These are phyloP conservation scores for Neoarthrinium moseri DNA, from an alignment of 2,329 filamentous ascomycete species.

Conservation along the genomic window DNA sequence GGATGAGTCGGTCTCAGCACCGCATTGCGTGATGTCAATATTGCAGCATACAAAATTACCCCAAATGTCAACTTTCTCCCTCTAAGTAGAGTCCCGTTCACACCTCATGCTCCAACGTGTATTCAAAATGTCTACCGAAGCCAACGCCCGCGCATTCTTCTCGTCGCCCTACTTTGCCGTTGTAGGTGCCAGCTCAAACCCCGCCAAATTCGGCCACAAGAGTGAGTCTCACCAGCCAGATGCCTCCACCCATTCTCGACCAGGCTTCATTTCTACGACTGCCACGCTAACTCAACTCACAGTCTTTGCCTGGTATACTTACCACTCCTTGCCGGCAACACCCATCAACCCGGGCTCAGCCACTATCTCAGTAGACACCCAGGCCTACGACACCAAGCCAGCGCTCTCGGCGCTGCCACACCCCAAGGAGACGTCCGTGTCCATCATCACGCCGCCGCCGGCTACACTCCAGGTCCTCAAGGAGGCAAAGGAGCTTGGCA, in stretches of 20 bases:
- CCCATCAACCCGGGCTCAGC: conserved; percentile 77
- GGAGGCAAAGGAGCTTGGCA: conserved; percentile 72
- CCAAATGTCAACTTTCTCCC: no score
- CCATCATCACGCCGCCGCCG: conserved; percentile 81
- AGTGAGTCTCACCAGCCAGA: conserved; percentile 46
- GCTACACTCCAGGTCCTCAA: conserved; percentile 73
- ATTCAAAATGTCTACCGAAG: conserved; percentile 61
- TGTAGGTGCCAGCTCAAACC: conserved; percentile 83
- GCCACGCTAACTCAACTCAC: conserved; percentile 4
- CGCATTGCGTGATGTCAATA: conserved; percentile 1
- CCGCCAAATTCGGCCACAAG: conserved; percentile 85
- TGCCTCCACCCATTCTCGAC: neutral
- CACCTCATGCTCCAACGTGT: no score
- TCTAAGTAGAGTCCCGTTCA: no score
- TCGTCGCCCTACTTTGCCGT: conserved; percentile 78
- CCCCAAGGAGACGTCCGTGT: conserved; percentile 72
- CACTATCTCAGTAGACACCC: conserved; percentile 59
- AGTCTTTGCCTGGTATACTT: conserved; percentile 91
- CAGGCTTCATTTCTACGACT: neutral
- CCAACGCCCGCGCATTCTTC: conserved; percentile 77
- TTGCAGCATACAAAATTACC: conserved; percentile 10
- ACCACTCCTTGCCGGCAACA: conserved; percentile 71
- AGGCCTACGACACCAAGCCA: conserved; percentile 62
- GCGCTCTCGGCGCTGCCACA: conserved; percentile 64
- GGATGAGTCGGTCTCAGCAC: neutral